Evolutionary conservation across 2,329 filamentous ascomycete species (phyloP).

Genomic region (Chaetomiaceae sp.): DNA sequence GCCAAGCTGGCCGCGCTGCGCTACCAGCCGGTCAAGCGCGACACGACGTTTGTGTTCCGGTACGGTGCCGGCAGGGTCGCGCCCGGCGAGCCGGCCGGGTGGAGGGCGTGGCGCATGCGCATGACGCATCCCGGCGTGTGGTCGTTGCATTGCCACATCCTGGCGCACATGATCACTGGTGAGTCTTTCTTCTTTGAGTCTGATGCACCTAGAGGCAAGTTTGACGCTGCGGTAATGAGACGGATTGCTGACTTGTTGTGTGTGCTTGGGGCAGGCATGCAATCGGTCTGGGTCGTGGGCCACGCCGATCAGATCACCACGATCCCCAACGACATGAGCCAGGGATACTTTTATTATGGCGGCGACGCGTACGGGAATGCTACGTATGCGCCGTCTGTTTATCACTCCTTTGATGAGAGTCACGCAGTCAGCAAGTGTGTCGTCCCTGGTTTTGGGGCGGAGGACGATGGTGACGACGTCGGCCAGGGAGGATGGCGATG

Average conservation of each 20-base stretch:
- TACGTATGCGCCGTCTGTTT: constrained; percentile 17
- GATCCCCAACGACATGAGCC: constrained; percentile 33
- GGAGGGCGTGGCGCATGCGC: constrained; percentile 55
- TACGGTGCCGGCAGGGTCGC: constrained; percentile 40
- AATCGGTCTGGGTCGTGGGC: constrained; percentile 39
- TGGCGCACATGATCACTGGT: constrained; percentile 56
- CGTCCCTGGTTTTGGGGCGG: too few relatives aligned
- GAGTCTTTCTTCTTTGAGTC: constrained; percentile 29
- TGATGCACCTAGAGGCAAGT: too few relatives aligned
- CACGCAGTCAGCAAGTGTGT: constrained; percentile 13
- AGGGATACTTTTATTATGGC: constrained; percentile 41
- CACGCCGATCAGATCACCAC: constrained; percentile 34
- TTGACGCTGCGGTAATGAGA: background rate
- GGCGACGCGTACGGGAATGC: constrained; percentile 43
- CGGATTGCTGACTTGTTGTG: background rate
- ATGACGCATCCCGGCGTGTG: constrained; percentile 50
- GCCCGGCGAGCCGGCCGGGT: constrained; percentile 44
- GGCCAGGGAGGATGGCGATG: too few relatives aligned
- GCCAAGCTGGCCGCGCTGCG: constrained; percentile 30
- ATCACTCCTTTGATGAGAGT: constrained; percentile 35
- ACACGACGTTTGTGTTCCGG: constrained; percentile 52
- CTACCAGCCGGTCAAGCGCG: constrained; percentile 36
- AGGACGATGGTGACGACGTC: too few relatives aligned
- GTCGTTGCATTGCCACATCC: constrained; percentile 59
- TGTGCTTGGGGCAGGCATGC: constrained; percentile 35